phyloP scores from a whole-genome alignment of 805 yeast genomes.

The Myxozyma neglecta region DNA sequence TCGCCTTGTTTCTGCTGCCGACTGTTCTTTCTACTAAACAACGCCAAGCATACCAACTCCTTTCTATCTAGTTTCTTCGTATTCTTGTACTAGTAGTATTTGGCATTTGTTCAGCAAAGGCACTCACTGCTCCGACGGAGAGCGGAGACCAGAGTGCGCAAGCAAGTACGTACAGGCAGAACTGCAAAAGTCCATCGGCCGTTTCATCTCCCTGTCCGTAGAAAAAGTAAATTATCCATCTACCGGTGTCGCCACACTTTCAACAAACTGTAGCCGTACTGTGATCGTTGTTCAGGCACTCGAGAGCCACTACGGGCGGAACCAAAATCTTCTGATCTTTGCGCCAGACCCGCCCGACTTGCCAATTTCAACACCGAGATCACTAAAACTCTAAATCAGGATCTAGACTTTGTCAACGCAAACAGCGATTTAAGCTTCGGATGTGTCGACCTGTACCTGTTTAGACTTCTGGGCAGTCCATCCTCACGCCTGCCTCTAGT shows the following conservation, averaged over 20 bases:
- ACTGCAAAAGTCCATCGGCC: not conserved
- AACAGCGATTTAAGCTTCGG: constrained; percentile 1
- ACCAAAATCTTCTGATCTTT: not conserved
- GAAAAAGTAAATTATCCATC: too few species aligned
- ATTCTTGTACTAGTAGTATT: too few species aligned
- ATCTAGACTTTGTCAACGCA: constrained; percentile 1
- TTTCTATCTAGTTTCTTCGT: too few species aligned
- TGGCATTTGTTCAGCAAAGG: too few species aligned
- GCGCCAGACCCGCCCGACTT: not conserved
- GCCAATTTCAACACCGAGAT: not conserved
- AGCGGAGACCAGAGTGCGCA: not conserved
- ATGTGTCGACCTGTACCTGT: constrained; percentile 7
- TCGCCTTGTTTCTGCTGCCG: too few species aligned
- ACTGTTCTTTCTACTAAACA: too few species aligned
- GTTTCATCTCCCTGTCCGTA: not conserved
- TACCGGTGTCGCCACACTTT: too few species aligned
- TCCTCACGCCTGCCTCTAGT: not conserved
- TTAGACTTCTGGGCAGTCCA: not conserved
- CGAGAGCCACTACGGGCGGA: too few species aligned
- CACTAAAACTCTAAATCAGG: not conserved
- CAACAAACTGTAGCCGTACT: too few species aligned
- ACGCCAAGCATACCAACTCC: too few species aligned
- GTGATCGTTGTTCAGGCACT: too few species aligned
- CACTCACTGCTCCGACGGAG: not conserved
- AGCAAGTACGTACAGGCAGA: not conserved